Evolutionary conservation across 768 basidiomycete species (phyloP).

Genomic region (Kwoniella bestiolae): DNA sequence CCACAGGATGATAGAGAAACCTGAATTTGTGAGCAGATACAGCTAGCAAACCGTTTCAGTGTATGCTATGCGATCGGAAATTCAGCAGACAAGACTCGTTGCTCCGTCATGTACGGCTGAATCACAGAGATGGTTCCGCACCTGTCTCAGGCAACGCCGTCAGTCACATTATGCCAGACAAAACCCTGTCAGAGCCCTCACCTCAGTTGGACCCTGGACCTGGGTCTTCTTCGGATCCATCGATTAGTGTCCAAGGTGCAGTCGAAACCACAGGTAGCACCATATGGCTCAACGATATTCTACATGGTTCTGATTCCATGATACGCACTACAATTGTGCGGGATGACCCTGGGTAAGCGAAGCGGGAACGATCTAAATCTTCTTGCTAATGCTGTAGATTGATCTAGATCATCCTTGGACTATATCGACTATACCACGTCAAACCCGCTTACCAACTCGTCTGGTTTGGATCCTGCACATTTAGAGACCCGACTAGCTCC

Average conservation of each 20-base stretch:
- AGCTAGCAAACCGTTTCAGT: not conserved
- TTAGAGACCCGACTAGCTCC: not conserved
- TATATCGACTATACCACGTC: not conserved
- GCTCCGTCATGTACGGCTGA: not conserved
- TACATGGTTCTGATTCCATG: too few relatives aligned
- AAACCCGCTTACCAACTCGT: not conserved
- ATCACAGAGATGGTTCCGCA: not conserved
- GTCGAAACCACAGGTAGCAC: too few relatives aligned
- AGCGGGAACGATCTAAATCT: too few relatives aligned
- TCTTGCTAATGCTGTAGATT: not conserved
- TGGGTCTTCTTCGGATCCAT: too few relatives aligned
- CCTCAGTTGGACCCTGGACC: not conserved
- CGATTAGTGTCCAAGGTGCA: not conserved
- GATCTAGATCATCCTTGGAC: not conserved
- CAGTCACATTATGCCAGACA: not conserved
- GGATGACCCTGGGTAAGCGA: not conserved
- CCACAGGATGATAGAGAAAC: too few relatives aligned
- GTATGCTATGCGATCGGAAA: not conserved
- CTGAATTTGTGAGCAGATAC: not conserved
- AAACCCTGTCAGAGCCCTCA: not conserved
- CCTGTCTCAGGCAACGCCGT: not conserved
- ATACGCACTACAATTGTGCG: too few relatives aligned
- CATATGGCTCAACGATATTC: too few relatives aligned
- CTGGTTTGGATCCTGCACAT: not conserved
- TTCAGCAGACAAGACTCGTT: slow-evolving; percentile 1